Percentiles rank a stretch among this genome's conserved stretches.
phyloP scores from a whole-genome alignment of 2,329 filamentous ascomycete genomes.

The Cytospora chrysosperma region DNA sequence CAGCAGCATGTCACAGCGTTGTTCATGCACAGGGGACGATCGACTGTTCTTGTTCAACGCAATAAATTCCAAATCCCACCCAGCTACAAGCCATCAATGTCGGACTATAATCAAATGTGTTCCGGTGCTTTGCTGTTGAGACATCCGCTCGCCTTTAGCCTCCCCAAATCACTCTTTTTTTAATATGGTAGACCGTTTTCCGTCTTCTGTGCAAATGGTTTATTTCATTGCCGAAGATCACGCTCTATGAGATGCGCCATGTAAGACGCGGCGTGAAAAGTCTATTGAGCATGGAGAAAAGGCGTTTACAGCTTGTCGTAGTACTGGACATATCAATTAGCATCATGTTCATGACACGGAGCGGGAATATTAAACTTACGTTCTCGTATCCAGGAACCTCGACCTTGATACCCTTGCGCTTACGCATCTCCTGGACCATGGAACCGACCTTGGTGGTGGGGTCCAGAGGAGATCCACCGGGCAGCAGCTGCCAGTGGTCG shows the following conservation, averaged over 20 bases:
- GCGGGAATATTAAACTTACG: constrained; percentile 60
- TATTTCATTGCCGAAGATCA: constrained; percentile 30
- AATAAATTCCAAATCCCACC: constrained; percentile 36
- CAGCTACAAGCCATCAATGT: constrained; percentile 42
- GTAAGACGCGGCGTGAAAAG: constrained; percentile 37
- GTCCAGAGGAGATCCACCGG: constrained; percentile 91
- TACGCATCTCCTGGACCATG: constrained; percentile 87
- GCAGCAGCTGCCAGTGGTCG: constrained; percentile 96
- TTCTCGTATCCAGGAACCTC: constrained; percentile 91
- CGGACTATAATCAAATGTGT: constrained; percentile 37
- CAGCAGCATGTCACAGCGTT: not conserved
- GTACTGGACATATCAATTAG: constrained; percentile 65
- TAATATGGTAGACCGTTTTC: constrained; percentile 23
- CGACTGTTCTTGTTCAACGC: constrained; percentile 6
- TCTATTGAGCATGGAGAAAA: constrained; percentile 45
- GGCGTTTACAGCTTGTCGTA: constrained; percentile 94
- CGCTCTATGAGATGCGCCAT: constrained; percentile 45
- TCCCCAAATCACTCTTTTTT: constrained; percentile 22
- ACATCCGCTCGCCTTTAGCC: constrained; percentile 38
- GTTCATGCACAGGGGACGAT: not conserved
- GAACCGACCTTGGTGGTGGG: constrained; percentile 75
- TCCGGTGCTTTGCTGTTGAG: constrained; percentile 34
- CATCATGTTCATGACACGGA: constrained; percentile 1
- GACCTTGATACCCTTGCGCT: constrained; percentile 99
- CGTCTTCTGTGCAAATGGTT: constrained; percentile 26